A percentile compares a stretch with the other conserved stretches of the same genome.
phyloP scores from a whole-genome alignment of 2,329 filamentous ascomycete genomes.

The Pseudogymnoascus pannorum region DNA sequence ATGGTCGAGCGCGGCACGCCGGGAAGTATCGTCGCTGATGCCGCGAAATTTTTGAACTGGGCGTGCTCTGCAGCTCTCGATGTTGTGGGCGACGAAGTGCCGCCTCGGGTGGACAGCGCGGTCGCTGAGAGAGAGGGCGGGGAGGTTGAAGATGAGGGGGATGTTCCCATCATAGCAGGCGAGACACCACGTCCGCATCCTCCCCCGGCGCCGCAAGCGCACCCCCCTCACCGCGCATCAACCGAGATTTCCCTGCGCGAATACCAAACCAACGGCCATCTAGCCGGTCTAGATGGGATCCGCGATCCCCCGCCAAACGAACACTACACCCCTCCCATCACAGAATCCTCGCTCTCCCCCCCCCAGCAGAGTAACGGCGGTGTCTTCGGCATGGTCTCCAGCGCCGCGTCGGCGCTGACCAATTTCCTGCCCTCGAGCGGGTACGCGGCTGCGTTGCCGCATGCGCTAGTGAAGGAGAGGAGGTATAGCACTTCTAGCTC shows the following conservation, averaged over 20 bases:
- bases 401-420: neutral
- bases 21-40: constrained; percentile 55
- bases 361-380: neutral
- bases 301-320: neutral
- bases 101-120: constrained; percentile 10
- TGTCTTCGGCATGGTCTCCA: constrained; percentile 13
- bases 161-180: no score
- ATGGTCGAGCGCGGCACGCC: constrained; percentile 67
- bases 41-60: constrained; percentile 64
- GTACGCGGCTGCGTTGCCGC: constrained; percentile 48
- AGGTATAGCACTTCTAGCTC: neutral
- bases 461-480: constrained; percentile 36
- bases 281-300: constrained; percentile 17
- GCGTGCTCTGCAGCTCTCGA: constrained; percentile 39
- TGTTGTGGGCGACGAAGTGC: constrained; percentile 18
- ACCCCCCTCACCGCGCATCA: neutral
- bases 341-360: neutral
- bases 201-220: constrained; percentile 30
- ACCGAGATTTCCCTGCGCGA: constrained; percentile 20
- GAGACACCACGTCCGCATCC: neutral
- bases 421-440: constrained; percentile 36
- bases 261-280: constrained; percentile 25
- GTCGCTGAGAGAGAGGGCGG: no score
- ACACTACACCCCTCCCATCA: neutral
- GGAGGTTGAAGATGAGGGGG: no score